Conservation (phyloP, 495 filamentous ascomycete species). For the Patellaria atrata region DNA sequence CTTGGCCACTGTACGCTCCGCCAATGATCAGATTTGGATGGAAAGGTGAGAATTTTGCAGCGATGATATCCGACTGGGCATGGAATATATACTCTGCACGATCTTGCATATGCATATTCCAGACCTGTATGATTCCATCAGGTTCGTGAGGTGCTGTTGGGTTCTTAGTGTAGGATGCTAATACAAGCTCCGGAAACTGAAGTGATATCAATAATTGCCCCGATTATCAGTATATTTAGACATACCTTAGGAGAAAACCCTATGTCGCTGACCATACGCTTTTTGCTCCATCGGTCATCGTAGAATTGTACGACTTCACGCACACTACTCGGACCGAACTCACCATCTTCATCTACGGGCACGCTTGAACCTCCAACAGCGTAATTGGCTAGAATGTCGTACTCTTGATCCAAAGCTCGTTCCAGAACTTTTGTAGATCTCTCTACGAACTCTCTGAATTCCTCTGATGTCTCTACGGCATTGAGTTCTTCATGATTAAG, state of each 20-base stretch:
- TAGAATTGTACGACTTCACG: slow-evolving; percentile 85
- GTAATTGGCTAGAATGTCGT: slow-evolving; percentile 93
- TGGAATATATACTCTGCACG: slow-evolving; percentile 94
- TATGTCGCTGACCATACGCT: slow-evolving; percentile 86
- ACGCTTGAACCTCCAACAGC: slow-evolving; percentile 60
- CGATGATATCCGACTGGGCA: slow-evolving; percentile 86
- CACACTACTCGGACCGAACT: slow-evolving; percentile 43
- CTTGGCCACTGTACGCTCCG: slow-evolving; percentile 89
- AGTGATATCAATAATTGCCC: slow-evolving; percentile 6
- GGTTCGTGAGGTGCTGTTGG: slow-evolving; percentile 89
- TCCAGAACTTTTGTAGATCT: slow-evolving; percentile 94
- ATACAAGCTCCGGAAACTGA: slow-evolving; percentile 75
- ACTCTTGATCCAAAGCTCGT: slow-evolving; percentile 81
- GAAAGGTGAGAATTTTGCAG: slow-evolving; percentile 93
- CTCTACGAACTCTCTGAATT: slow-evolving; percentile 92
- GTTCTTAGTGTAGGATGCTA: slow-evolving; percentile 94
- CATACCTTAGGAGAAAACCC: slow-evolving; percentile 80
- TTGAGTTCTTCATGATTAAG: slow-evolving; percentile 76
- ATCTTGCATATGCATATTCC: slow-evolving; percentile 88
- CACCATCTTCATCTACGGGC: slow-evolving; percentile 63
- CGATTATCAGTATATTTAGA: not conserved
- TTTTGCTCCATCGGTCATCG: slow-evolving; percentile 91
- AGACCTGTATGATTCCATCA: slow-evolving; percentile 86
- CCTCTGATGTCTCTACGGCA: slow-evolving; percentile 80
- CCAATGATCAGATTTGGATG: slow-evolving; percentile 92